A percentile compares a stretch with the other conserved stretches of the same genome.
These are phyloP conservation scores for Rachicladosporium sp. DNA, from an alignment of 2,329 filamentous ascomycete species.

Conservation along the genomic window DNA sequence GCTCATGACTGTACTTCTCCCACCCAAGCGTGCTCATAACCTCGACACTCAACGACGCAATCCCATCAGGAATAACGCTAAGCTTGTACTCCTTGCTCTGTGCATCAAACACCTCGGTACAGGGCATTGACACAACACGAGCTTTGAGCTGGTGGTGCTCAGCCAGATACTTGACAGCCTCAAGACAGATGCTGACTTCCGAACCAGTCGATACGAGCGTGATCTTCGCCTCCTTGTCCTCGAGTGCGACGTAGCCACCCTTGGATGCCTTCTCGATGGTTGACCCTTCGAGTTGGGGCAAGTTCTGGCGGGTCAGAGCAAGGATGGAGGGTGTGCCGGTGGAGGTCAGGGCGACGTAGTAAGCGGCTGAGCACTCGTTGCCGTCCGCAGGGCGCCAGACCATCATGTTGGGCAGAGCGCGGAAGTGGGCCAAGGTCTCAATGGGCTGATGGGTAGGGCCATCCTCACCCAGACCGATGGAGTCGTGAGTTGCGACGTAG, in stretches of 20 bases:
- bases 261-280: constrained; percentile 81
- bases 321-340: constrained; percentile 86
- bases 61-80: constrained; percentile 82
- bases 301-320: constrained; percentile 92
- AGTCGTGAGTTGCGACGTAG: constrained; percentile 97
- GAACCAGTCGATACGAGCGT: constrained; percentile 92
- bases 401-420: constrained; percentile 96
- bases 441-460: constrained; percentile 98
- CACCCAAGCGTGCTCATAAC: constrained; percentile 95
- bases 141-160: constrained; percentile 79
- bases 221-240: constrained; percentile 71
- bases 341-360: constrained; percentile 87
- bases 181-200: constrained; percentile 86
- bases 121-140: constrained; percentile 89
- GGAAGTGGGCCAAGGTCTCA: constrained; percentile 96
- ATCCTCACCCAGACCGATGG: constrained; percentile 96
- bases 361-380: constrained; percentile 95
- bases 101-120: constrained; percentile 90
- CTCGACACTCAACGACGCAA: constrained; percentile 86
- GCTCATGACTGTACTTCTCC: constrained; percentile 98
- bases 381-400: constrained; percentile 98
- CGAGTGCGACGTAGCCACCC: constrained; percentile 86
- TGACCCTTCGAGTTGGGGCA: constrained; percentile 92
- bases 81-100: constrained; percentile 94
- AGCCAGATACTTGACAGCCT: constrained; percentile 81